Evolutionary conservation across 1,139 yeast genomes (phyloP), one percentile per base, ranked within the genome.

Genomic region (Citeromyces siamensis): DNA sequence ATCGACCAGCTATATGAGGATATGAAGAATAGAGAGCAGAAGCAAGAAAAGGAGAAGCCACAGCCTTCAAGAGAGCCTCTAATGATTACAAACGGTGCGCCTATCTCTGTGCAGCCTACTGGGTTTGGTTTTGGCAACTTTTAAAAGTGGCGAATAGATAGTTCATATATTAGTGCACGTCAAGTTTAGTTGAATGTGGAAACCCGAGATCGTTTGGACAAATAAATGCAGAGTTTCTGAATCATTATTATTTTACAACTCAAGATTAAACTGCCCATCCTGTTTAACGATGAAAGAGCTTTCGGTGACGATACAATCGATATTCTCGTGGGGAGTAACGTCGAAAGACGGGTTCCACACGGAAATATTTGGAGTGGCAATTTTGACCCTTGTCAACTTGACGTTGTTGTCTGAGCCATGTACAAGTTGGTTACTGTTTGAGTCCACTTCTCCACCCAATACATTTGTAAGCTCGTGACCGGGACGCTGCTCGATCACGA

Each of bases 271-370:
- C 4, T 60, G 46, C 2, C 80, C 80, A 8, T 55, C 39, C 0
- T 64, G 61, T 46, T 76, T 75, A 8, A 55, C 53, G 39, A 63
- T 60, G 6, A 71, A 83, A 4, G 71, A 71, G 35, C 68, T 62
- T 55, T 90, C 97, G 1, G 97, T 88, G 21, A 88, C 84, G 43
- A 90, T 84, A 41, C 86, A 83, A 50, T 86, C 95, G 40, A 90
- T 85, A 35, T 80, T 62, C 34, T 66, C 68, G 49, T 78, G 75
- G 0, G 95, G 95, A 6, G 97, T 85, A 9, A 90, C 88, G 53
- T 90, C 98, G 50, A 90, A 90, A 0, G 96, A 82, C 1, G 98
- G 98, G 50, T 90, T 90, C 96, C 97, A 90, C 1, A 85, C 95
- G 3, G 68, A 63, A 29, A 88, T 81, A 1, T 81, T 83, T 2